A percentile compares a stretch with the other conserved stretches of the same genome.
These are phyloP conservation scores for Silene uniflora DNA, from an alignment of 148 eudicot genomes.

Conservation along the genomic window DNA sequence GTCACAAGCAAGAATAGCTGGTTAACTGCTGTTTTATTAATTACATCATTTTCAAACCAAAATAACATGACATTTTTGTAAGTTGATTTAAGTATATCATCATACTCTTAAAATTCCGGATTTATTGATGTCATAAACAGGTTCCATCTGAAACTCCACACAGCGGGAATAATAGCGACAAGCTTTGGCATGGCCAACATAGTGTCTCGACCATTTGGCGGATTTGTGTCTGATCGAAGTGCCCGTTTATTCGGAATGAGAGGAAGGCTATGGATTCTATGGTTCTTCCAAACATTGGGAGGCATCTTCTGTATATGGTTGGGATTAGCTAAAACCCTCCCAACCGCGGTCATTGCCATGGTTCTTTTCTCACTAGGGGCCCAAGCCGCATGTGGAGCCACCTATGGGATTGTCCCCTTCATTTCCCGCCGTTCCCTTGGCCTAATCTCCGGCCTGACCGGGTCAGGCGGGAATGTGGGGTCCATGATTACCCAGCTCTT, in stretches of 20 bases:
- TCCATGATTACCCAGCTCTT: slow-evolving; percentile 40
- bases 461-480: slow-evolving; percentile 44
- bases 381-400: slow-evolving; percentile 47
- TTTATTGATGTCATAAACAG: too few relatives aligned
- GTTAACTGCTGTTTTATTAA: too few relatives aligned
- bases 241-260: slow-evolving; percentile 46
- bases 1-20: too few relatives aligned
- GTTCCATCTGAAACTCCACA: slow-evolving; percentile 41
- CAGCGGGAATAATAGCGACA: slow-evolving; percentile 48
- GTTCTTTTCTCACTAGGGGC: slow-evolving; percentile 47
- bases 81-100: too few relatives aligned
- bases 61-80: too few relatives aligned
- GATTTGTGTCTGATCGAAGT: slow-evolving; percentile 34
- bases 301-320: slow-evolving; percentile 42
- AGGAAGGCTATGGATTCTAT: slow-evolving; percentile 44
- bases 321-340: slow-evolving; percentile 33
- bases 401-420: slow-evolving; percentile 45
- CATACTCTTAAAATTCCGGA: too few relatives aligned
- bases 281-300: slow-evolving; percentile 44
- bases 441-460: slow-evolving; percentile 42
- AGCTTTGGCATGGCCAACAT: slow-evolving; percentile 49
- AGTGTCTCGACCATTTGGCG: slow-evolving; percentile 42
- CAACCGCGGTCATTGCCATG: slow-evolving; percentile 30
- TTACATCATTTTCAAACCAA: too few relatives aligned
- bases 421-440: slow-evolving; percentile 45